These are phyloP conservation scores for Strobilomyces echinocephalus DNA, from an alignment of 768 basidiomycete genomes.

Conservation along the genomic window DNA sequence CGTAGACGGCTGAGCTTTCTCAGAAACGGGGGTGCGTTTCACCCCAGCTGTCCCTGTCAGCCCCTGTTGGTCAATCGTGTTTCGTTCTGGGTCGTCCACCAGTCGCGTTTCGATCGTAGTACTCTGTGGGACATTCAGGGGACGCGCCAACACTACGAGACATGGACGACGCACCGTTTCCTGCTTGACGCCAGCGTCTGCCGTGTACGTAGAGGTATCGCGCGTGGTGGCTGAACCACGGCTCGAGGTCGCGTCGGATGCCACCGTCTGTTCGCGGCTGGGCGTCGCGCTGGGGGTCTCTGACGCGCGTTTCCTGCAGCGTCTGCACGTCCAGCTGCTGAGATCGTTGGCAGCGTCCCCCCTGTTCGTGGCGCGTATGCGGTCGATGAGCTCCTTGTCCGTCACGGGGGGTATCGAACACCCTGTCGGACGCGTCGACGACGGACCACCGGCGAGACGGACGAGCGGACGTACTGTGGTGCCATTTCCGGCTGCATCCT, in stretches of 20 bases:
- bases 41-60: not conserved
- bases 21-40: not conserved
- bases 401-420: constrained; percentile 31
- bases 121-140: constrained; percentile 9
- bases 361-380: constrained; percentile 23
- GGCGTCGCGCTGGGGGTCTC: not conserved
- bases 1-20: not conserved
- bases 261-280: constrained; percentile 7
- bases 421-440: constrained; percentile 14
- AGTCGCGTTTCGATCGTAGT: not conserved
- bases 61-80: not conserved
- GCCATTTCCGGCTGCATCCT: constrained; percentile 33
- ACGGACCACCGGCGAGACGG: not conserved
- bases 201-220: too few species aligned
- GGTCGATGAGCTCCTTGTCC: constrained; percentile 22
- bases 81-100: not conserved
- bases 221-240: not conserved
- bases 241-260: not conserved
- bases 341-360: constrained; percentile 23
- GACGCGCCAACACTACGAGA: not conserved
- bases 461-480: constrained; percentile 23
- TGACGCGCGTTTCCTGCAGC: constrained; percentile 25
- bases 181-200: constrained; percentile 1
- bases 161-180: constrained; percentile 8
- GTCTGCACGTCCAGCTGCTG: constrained; percentile 26